Base-by-base conservation (phyloP, 2,329 filamentous ascomycete species). In the Botrytis hyacinthi region DNA sequence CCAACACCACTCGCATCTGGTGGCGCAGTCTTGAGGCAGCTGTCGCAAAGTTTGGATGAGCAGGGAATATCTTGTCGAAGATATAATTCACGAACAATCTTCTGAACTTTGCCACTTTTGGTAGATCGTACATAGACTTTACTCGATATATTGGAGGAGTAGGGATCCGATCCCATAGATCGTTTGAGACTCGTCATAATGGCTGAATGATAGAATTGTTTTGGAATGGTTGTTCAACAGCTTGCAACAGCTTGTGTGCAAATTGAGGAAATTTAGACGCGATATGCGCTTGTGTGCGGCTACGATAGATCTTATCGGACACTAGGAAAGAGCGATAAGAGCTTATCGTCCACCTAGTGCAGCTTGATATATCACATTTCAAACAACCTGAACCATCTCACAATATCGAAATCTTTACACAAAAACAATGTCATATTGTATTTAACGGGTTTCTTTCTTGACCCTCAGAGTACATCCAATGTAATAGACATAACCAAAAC, bases 31-130 rank as follows among this genome's bases (percentile, higher is more conserved):
- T 90, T 86, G 62, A 93, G 86, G 82, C 96, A 99, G 80, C 83
- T 84, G 75, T 88, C 87, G 85, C 96, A 99, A 62, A 99, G 86
- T 82, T 91, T 92, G 40, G 95, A 98, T 48, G 95, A 98, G 85
- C 96, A 99, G 68, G 96, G 95, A 80, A 99, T 98, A 82, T 99
- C 96, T 84, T 95, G 93, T 82, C 96, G 90, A 75, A 99, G 87
- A 83, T 99, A 99, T 76, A 98, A 88, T 85, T 99, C 96, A 80
- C 95, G 91, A 77, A 99, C 96, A 80, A 99, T 97, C 87, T 99
- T 99, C 83, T 98, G 96, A 74, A 98, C 95, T 85, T 98, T 98
- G 83, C 96, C 96, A 83, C 91, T 96, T 83, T 93, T 95, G 66
- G 95, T 97, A 40, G 96, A 98, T 75, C 96, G 90, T 76, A 99